These are phyloP conservation scores for Leccinellum albellum DNA, from an alignment of 768 basidiomycete genomes.

Conservation along the genomic window DNA sequence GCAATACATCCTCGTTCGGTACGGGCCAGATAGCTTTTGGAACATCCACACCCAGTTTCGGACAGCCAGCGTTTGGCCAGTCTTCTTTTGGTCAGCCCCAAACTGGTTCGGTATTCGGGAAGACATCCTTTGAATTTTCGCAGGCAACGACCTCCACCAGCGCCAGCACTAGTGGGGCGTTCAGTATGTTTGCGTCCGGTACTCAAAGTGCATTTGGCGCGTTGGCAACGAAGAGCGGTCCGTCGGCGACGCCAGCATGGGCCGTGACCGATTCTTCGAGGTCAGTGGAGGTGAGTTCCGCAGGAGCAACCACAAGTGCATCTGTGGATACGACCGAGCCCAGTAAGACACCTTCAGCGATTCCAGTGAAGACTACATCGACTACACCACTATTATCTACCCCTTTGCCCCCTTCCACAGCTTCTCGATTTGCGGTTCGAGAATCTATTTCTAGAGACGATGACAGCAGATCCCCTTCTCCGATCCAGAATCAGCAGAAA, in stretches of 20 bases:
- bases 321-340: conserved; percentile 11
- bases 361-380: conserved; percentile 2
- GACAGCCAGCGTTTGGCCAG: conserved; percentile 39
- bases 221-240: conserved; percentile 13
- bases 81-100: conserved; percentile 27
- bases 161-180: conserved; percentile 29
- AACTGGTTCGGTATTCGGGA: conserved; percentile 18
- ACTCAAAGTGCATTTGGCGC: conserved; percentile 29
- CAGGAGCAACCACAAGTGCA: neutral
- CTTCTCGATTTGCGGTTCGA: conserved; percentile 8
- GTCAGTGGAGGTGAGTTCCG: conserved; percentile 5
- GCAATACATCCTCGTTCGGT: conserved; percentile 33
- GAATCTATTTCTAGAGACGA: conserved; percentile 11
- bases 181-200: conserved; percentile 33
- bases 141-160: conserved; percentile 8
- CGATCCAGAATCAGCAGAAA: conserved; percentile 2
- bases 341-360: conserved; percentile 9
- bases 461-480: conserved; percentile 31
- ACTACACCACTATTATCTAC: conserved; percentile 4
- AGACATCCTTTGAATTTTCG: conserved; percentile 20
- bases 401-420: neutral
- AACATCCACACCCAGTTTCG: conserved; percentile 28
- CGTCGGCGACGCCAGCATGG: conserved; percentile 25
- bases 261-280: conserved; percentile 8
- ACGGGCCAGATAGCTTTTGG: conserved; percentile 34